phyloP scores from a whole-genome alignment of 441 rosid genomes.

The Francoa sonchifolia region DNA sequence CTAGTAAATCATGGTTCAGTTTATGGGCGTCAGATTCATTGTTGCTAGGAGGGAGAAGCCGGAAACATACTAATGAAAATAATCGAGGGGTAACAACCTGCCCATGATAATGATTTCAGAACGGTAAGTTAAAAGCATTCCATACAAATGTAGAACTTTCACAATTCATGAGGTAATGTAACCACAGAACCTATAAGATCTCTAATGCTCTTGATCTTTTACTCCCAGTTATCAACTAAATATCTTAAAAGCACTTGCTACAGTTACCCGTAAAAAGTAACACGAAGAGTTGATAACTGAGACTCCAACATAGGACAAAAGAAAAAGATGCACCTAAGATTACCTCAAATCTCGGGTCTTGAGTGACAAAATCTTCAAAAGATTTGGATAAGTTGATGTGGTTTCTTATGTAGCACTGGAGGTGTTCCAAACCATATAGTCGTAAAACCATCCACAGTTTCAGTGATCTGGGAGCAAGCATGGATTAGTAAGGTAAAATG shows the following conservation, averaged over 20 bases:
- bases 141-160: background rate
- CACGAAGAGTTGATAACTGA: no score
- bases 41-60: slow-evolving; percentile 28
- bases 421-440: slow-evolving; percentile 61
- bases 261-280: no score
- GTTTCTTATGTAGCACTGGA: slow-evolving; percentile 59
- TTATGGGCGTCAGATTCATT: slow-evolving; percentile 30
- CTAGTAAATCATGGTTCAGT: slow-evolving; percentile 45
- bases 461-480: slow-evolving; percentile 38
- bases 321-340: background rate
- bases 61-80: slow-evolving; percentile 72
- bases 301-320: background rate
- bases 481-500: slow-evolving; percentile 1
- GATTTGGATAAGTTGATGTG: slow-evolving; percentile 58
- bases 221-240: no score
- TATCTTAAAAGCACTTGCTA: no score
- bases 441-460: slow-evolving; percentile 83
- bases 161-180: background rate
- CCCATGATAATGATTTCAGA: background rate
- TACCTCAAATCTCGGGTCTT: slow-evolving; percentile 79
- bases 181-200: no score
- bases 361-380: slow-evolving; percentile 46
- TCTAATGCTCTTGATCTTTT: no score
- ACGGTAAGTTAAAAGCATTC: background rate
- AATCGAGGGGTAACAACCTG: slow-evolving; percentile 61